phyloP scores from a whole-genome alignment of 2,329 filamentous ascomycete species.

The Cladophialophora carrionii region DNA sequence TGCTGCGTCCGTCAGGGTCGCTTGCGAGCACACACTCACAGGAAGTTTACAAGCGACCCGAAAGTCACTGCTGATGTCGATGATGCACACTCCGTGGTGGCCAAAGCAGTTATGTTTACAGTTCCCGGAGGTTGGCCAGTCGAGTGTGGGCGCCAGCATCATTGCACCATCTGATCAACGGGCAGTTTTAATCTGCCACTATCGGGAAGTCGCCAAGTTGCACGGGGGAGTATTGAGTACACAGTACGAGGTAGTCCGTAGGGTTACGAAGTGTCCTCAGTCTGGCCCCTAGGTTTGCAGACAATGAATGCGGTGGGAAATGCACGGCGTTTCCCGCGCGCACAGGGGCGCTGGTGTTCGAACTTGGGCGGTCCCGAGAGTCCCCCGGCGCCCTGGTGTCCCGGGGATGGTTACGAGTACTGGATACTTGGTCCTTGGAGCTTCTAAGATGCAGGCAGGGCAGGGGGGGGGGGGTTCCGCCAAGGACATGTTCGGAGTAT shows the following conservation, averaged over 20 bases:
- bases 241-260: not conserved
- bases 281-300: not conserved
- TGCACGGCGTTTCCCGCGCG: not conserved
- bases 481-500: no score
- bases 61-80: not conserved
- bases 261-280: not conserved
- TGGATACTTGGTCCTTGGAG: not conserved
- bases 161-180: not conserved
- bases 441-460: no score
- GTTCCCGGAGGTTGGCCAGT: not conserved
- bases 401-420: not conserved
- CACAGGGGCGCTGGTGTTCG: not conserved
- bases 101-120: not conserved
- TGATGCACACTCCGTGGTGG: not conserved
- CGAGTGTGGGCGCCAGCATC: not conserved
- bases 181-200: not conserved
- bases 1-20: not conserved
- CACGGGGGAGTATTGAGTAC: not conserved
- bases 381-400: not conserved
- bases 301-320: slow-evolving; percentile 1
- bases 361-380: not conserved
- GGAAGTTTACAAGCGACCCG: not conserved
- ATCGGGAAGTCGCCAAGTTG: not conserved
- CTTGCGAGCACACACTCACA: not conserved
- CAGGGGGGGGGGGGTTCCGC: no score